These are phyloP conservation scores for Zygoascus tannicola DNA, from an alignment of 805 yeast genomes.

Conservation along the genomic window DNA sequence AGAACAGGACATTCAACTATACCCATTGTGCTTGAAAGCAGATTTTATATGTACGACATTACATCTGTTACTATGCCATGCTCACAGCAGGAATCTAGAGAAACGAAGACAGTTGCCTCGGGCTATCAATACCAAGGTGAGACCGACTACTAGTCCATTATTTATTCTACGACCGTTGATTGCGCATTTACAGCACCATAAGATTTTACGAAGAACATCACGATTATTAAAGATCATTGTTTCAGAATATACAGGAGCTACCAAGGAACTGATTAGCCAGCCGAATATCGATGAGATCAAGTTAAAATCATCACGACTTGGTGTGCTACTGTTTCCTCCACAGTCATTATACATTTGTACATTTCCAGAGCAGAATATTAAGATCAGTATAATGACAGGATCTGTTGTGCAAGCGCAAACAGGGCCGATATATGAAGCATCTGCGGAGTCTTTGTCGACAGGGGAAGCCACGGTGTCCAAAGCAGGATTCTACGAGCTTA, in stretches of 20 bases:
- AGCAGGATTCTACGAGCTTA: slow-evolving; percentile 25
- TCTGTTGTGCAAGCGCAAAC: slow-evolving; percentile 19
- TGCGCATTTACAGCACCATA: slow-evolving; percentile 25
- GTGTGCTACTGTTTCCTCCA: slow-evolving; percentile 19
- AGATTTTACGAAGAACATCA: slow-evolving; percentile 17
- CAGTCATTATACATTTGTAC: slow-evolving; percentile 6
- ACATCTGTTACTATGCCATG: slow-evolving; percentile 52
- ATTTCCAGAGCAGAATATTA: not conserved
- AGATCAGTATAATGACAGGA: slow-evolving; percentile 15
- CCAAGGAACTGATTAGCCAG: slow-evolving; percentile 10
- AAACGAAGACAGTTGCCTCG: slow-evolving; percentile 14
- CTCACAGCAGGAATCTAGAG: slow-evolving; percentile 40
- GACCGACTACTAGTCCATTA: slow-evolving; percentile 7
- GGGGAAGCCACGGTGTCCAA: slow-evolving; percentile 9
- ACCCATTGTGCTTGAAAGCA: slow-evolving; percentile 36
- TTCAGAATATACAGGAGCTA: slow-evolving; percentile 12
- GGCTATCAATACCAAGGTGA: not conserved
- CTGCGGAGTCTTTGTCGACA: slow-evolving; percentile 8
- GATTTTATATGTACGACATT: slow-evolving; percentile 44
- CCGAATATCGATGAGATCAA: slow-evolving; percentile 4
- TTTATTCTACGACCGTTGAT: slow-evolving; percentile 26
- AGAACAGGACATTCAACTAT: slow-evolving; percentile 23
- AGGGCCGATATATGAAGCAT: slow-evolving; percentile 17
- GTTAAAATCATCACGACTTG: slow-evolving; percentile 11
- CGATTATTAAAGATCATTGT: slow-evolving; percentile 18